Base-by-base conservation (phyloP, 2,329 filamentous ascomycete genomes). In the Fusarium sp. region DNA sequence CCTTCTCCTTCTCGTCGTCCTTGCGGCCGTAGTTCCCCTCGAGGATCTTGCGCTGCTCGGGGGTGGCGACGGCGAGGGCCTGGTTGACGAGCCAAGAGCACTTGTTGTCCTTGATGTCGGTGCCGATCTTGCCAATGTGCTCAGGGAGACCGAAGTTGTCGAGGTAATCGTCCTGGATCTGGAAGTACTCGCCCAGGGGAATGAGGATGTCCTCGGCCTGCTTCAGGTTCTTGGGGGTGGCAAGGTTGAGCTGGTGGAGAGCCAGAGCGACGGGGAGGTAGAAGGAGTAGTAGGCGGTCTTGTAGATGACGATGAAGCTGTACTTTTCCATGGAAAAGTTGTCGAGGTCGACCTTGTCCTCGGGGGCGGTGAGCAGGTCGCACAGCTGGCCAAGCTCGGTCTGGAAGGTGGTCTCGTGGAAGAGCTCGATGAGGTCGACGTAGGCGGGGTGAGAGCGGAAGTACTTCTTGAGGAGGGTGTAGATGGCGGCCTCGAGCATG, bases 31-130 rank as follows among this genome's bases (percentile, higher is more conserved):
- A 99, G 87, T 98, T 96, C 67, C 94, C 91, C 81, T 98, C 94
- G 61, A 99, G 91, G 42, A 97, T 84, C 85, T 93, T 89, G 81
- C 95, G 92, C 89, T 99, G 96, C 83, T 96, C 94, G 1, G 94
- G 91, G 3, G 89, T 95, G 74, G 90, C 93, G 72, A 93, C 89
- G 82, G 91, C 89, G 69, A 99, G 88, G 56, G 96, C 96, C 85
- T 98, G 93, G 89, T 99, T 99, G 84, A 99, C 90, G 69, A 99
- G 87, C 96, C 96, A 99, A 47, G 94, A 97, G 89, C 96, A 99
- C 90, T 99, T 99, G 90, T 99, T 99, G 87, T 99, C 96, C 89
- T 95, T 92, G 84, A 99, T 99, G 81, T 99, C 96, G 70, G 96
- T 99, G 76, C 96, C 96, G 76, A 98, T 98, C 91, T 99, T 99